These are phyloP conservation scores for Neofusicoccum parvum DNA, from an alignment of 2,329 filamentous ascomycete species.

Conservation along the genomic window DNA sequence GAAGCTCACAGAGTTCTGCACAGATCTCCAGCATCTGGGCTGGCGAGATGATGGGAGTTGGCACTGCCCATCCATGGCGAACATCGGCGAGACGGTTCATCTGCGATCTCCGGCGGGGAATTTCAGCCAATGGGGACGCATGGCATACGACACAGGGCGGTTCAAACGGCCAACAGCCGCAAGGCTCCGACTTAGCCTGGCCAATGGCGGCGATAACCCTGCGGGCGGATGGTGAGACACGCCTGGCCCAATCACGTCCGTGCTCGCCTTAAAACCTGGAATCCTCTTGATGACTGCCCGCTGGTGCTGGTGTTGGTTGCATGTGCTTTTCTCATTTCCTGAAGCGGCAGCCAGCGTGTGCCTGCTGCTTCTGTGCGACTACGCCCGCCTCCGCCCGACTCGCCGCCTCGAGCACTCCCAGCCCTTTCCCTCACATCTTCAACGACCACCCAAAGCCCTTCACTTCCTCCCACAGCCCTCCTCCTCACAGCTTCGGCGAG, in stretches of 20 bases:
- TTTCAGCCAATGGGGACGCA: neutral
- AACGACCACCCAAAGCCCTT: too few relatives aligned
- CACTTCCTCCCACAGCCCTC: neutral
- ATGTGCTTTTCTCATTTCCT: constrained; percentile 5
- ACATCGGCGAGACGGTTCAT: neutral
- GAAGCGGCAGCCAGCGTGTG: too few relatives aligned
- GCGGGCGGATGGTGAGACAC: constrained; percentile 3
- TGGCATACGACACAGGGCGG: neutral
- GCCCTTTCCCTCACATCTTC: too few relatives aligned
- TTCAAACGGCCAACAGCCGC: neutral
- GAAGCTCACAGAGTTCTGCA: neutral
- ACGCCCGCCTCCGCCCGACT: too few relatives aligned
- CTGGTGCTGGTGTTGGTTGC: neutral
- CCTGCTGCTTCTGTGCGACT: neutral
- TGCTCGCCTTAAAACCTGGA: neutral
- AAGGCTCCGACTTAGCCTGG: neutral
- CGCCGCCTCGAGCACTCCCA: neutral
- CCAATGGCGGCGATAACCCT: neutral
- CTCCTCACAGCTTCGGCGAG: constrained; percentile 23
- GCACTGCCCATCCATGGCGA: neutral
- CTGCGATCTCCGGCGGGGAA: neutral
- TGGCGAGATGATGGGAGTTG: neutral
- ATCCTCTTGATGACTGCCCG: neutral
- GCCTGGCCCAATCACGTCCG: neutral
- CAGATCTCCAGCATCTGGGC: neutral